Base-by-base conservation (phyloP, 768 basidiomycete species). In the Pleurotus salmoneostramineus region DNA sequence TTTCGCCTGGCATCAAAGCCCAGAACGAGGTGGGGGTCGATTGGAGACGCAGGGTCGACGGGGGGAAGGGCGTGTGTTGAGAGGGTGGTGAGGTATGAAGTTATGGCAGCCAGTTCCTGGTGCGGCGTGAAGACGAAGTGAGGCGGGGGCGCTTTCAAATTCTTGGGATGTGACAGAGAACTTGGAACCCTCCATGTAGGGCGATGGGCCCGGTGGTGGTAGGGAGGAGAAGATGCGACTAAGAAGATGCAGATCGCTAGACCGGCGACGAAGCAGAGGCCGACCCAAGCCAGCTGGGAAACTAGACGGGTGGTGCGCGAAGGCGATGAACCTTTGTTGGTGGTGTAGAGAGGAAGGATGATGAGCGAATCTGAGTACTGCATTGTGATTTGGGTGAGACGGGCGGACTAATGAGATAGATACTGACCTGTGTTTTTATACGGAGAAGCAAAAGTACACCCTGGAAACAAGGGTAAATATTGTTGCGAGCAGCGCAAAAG, bases 1-100 rank as follows among this genome's bases (percentile, higher is more conserved):
- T 89, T 89, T 11, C 79, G 77, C 2, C 80, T 71, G 0, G 88
- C 88, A 66, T 93, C 90, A 67, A 93, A 93, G 64, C 89, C 91
- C 44, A 93, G 79, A 3, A 93, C 81, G 58, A 93, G 82, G 63
- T 91, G 64, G 48, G 21, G 42, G 37, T 40, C 47, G 57, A 33
- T 46, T 59, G 35, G 55, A 42, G 10, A 45, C 17, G 37, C 55
- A 2, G 14, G 21, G 5, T 46, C 50, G 43, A 43, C 27, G 8
- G 42, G 33, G 15, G 45, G 58, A 45, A 48, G 34, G 49, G 43
- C 46, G 12, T 4, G 2, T 50, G 50, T 32, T 44, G 88, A 82
- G 21, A 91, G 77, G 51, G 86, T 84, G 0, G 84, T 83, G 44
- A 93, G 74, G 70, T 91, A 92, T 58, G 81, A 83, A 2, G 87